These are phyloP conservation scores for Kazachstania africana DNA, from an alignment of 805 yeast genomes.

Conservation along the genomic window DNA sequence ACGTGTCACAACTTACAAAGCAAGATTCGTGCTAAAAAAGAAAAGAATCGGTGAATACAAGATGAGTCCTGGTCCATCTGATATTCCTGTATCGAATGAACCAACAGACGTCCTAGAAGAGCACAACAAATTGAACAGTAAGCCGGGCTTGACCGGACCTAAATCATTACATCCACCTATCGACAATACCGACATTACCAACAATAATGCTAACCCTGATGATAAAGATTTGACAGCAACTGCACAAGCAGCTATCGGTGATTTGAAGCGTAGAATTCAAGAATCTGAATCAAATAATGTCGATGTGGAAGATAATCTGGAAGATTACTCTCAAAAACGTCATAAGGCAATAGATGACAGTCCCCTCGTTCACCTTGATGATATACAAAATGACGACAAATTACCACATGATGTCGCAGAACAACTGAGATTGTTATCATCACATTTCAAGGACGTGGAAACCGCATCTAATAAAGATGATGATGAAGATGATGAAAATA, in stretches of 20 bases:
- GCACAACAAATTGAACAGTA: neutral
- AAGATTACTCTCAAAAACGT: slow-evolving; percentile 2
- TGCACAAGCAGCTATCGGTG: neutral
- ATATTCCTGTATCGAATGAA: slow-evolving; percentile 2
- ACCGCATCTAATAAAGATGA: slow-evolving; percentile 9
- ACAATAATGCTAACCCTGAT: neutral
- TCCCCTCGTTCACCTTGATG: slow-evolving; percentile 15
- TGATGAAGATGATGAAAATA: neutral
- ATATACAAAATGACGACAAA: slow-evolving; percentile 23
- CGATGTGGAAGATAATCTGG: slow-evolving; percentile 1
- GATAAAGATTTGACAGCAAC: neutral
- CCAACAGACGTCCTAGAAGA: neutral
- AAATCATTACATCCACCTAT: neutral
- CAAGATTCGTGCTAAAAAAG: slow-evolving; percentile 25
- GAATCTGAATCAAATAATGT: slow-evolving; percentile 8
- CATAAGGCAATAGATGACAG: slow-evolving; percentile 11
- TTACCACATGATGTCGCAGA: slow-evolving; percentile 27
- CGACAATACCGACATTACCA: neutral
- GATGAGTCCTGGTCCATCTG: slow-evolving; percentile 3
- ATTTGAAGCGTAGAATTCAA: slow-evolving; percentile 3
- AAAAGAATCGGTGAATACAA: slow-evolving; percentile 24
- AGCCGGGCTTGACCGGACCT: neutral
- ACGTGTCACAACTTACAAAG: slow-evolving; percentile 27
- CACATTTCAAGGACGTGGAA: slow-evolving; percentile 27
- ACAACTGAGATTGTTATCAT: slow-evolving; percentile 23